Base-by-base conservation (phyloP, 768 basidiomycete genomes). In the Lactifluus rugatus region DNA sequence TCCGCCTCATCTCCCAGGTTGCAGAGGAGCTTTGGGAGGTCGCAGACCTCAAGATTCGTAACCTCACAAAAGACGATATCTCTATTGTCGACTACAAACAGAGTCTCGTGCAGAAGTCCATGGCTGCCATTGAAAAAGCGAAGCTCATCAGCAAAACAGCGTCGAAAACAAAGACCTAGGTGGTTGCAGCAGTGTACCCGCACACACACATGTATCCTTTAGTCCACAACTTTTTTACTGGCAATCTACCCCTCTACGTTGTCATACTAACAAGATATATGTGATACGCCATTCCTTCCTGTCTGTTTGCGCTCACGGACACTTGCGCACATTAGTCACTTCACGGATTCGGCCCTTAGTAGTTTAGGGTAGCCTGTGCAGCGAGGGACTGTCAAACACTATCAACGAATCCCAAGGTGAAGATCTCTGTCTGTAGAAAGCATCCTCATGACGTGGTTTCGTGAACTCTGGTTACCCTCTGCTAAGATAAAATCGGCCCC, bases 11-110 rank as follows among this genome's bases (percentile, higher is more conserved):
- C 72, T 88, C 87, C 50, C 94, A 98, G 75, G 95, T 99, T 37
- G 96, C 95, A 39, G 90, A 98, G 70, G 95, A 98, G 71, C 84
- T 99, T 8, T 99, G 96, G 96, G 96, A 99, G 72, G 96, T 99
- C 54, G 91, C 92, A 69, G 81, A 93, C 70, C 86, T 87, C 73
- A 92, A 89, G 68, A 93, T 99, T 70, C 80, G 80, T 71, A 96
- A 97, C 74, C 73, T 99, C 61, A 89, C 93, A 25, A 93, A 87
- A 76, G 77, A 82, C 65, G 93, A 92, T 64, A 92, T 97, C 69
- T 85, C 81, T 50, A 97, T 98, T 69, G 75, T 88, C 32, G 89
- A 93, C 71, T 98, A 97, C 78, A 98, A 98, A 81, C 85, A 80
- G 74, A 82, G 82, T 60, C 78, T 96, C 46, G 75, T 89, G 51